Base-by-base conservation (phyloP, 179 eudicot species). In the Gypsophila paniculata region DNA sequence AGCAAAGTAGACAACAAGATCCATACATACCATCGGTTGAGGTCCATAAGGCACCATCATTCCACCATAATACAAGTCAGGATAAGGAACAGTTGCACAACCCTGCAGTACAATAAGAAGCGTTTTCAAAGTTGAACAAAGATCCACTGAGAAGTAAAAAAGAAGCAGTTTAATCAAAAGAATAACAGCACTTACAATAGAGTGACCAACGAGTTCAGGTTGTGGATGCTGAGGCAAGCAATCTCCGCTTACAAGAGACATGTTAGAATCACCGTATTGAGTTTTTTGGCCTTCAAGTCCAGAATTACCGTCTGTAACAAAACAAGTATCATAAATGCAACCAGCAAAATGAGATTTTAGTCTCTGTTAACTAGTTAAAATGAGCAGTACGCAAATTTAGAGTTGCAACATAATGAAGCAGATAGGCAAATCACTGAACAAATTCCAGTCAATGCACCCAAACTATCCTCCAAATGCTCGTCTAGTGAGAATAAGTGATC, bases 21-120 rank as follows among this genome's bases (percentile, higher is more conserved):
- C 1, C 34, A 19, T 26, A 69, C 88, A 75, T 78, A 93, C 97
- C 96, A 86, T 13, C 61, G 93, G 89, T 69, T 86, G 91, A 71
- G 92, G 76, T 73, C 98, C 96, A 80, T 81, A 88, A 61, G 94
- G 87, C 71, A 89, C 83, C 96, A 93, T 86, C 86, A 93, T 81
- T 76, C 96, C 91, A 48, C 93, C 90, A 77, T 91, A 91, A 73
- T 84, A 91, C 79, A 90, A 77, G 80, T 86, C 88, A 60, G 90
- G 82, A 80, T 84, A 93, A 58, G 97, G 93, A 78, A 78, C 81
- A 55, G 96, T 36, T 36, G 87, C 86, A 73, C 88, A 88, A 38
- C 90, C 94, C 98, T 93, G 87, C 75, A 73, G 63, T 62, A 52
- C 71, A 29, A 51, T 51, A 42, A 62, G 25, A 14, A 66, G 44